Evolutionary conservation across 257 asterid species (phyloP).

Genomic region (Nicotiana undulata): DNA sequence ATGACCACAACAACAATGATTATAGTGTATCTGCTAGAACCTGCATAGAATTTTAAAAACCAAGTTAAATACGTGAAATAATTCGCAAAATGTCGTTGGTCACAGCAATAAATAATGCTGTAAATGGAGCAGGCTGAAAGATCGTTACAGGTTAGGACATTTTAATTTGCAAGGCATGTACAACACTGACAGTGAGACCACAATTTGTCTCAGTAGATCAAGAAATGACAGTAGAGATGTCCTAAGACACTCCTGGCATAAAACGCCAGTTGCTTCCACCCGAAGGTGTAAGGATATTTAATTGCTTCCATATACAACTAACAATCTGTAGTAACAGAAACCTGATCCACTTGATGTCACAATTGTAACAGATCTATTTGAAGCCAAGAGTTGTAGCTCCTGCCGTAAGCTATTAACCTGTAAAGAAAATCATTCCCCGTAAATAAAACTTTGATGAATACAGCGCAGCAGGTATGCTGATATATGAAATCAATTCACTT

Average conservation of each 20-base stretch:
- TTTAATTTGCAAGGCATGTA: constrained; percentile 1
- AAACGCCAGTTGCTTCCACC: not conserved
- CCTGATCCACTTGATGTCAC: constrained; percentile 79
- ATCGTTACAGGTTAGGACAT: not conserved
- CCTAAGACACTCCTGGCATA: not conserved
- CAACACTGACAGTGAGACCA: not conserved
- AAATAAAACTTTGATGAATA: not conserved
- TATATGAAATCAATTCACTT: not conserved
- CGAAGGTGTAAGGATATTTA: not conserved
- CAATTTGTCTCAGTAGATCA: not conserved
- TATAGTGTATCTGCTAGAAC: constrained; percentile 65
- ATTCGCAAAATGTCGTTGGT: not conserved
- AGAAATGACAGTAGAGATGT: not conserved
- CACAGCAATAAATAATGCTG: not conserved
- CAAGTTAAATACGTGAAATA: not conserved
- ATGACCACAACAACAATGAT: constrained; percentile 55
- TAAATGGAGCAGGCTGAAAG: not conserved
- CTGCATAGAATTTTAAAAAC: constrained; percentile 30
- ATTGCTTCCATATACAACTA: not conserved
- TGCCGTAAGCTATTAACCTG: constrained; percentile 80
- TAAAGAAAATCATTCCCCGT: constrained; percentile 3
- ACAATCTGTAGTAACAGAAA: constrained; percentile 18
- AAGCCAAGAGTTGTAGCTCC: constrained; percentile 63
- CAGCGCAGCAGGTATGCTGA: not conserved
- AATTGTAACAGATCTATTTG: constrained; percentile 58